Evolutionary conservation across 768 basidiomycete genomes (phyloP), one percentile per base, ranked within the genome.

Genomic region (Albatrellus ellisii): DNA sequence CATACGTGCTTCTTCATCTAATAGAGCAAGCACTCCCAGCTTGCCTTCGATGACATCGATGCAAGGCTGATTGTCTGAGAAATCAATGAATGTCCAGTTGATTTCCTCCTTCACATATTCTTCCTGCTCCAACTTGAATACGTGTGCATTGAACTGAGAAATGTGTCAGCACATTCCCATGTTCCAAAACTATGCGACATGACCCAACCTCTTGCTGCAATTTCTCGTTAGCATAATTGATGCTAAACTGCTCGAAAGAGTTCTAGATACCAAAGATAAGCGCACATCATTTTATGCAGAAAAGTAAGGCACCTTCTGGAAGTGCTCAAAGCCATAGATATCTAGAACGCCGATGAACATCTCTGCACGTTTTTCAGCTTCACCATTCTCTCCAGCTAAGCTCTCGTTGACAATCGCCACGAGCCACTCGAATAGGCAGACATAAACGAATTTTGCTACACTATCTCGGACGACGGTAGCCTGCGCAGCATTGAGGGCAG

Each of bases 81-180:
- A 99, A 55, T 98, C 94, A 59, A 99, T 99, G 63, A 98, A 98
- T 7, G 87, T 97, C 95, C 95, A 99, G 59, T 95, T 90, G 58
- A 99, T 99, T 61, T 95, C 72, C 58, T 99, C 95, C 50, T 94
- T 88, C 39, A 98, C 78, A 56, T 99, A 99, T 63, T 99, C 95
- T 59, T 98, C 95, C 66, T 99, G 95, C 58, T 99, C 95, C 31
- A 99, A 77, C 69, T 98, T 92, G 75, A 90, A 91, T 37, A 99
- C 95, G 57, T 99, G 95, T 1, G 94, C 95, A 54, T 98, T 98
- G 68, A 99, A 99, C 87, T 95, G 50, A 6, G 44, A 9, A 14
- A 4, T 14, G 24, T 3, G 47, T 42, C 29, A 14, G 25, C 1
- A 36, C 29, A 17, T 36, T 22, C 47, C 37, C 15, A 12, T 1